phyloP scores from a whole-genome alignment of 352 stramenopile species.

The Phytopythium boreale region DNA sequence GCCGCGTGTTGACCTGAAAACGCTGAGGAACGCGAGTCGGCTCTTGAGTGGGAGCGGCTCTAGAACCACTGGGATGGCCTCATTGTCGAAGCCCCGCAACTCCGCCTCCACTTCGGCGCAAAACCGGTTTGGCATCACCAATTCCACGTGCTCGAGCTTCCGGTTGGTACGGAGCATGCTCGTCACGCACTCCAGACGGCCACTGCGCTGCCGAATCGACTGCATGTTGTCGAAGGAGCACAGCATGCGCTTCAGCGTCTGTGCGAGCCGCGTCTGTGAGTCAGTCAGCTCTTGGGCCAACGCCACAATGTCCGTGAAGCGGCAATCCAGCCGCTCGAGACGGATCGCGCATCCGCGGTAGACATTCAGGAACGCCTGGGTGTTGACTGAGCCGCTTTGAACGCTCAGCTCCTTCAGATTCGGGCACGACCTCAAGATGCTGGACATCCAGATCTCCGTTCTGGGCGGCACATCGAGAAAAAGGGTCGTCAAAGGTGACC shows the following conservation, averaged over 20 bases:
- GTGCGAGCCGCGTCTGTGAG: neutral
- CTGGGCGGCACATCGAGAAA: no score
- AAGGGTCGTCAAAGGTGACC: no score
- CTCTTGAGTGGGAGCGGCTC: neutral
- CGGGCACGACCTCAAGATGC: no score
- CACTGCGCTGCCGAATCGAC: neutral
- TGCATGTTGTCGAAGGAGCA: neutral
- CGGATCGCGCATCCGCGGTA: neutral
- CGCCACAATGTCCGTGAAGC: neutral
- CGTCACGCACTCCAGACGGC: neutral
- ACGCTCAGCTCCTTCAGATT: neutral
- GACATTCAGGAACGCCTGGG: neutral
- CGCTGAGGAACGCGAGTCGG: neutral
- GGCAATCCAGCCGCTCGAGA: neutral
- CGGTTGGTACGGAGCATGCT: neutral
- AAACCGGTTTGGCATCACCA: neutral
- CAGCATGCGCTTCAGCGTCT: neutral
- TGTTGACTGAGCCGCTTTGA: neutral
- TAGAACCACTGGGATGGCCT: neutral
- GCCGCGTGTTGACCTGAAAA: neutral
- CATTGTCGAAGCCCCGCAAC: neutral
- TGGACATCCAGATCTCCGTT: no score
- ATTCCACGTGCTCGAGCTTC: neutral
- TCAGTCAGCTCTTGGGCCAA: neutral
- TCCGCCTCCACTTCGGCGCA: neutral